phyloP scores from a whole-genome alignment of 2,329 filamentous ascomycete genomes.

The Diaporthe sp. region DNA sequence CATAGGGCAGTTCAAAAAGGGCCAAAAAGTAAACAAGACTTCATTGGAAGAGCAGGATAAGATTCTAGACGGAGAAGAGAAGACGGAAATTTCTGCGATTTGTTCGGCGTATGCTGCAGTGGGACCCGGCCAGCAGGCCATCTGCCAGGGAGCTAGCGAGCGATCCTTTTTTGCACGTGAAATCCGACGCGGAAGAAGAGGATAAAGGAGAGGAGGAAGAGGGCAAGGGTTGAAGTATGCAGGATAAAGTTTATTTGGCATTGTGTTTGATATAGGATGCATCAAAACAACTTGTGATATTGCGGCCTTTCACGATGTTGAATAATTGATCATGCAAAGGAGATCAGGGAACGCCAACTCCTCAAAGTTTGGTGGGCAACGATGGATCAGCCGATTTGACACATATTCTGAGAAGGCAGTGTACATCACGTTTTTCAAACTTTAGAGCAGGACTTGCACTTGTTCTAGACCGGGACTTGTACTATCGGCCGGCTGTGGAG shows the following conservation, averaged over 20 bases:
- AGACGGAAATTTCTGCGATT: background rate
- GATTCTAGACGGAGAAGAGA: background rate
- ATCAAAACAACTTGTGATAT: background rate
- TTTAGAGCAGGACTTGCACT: too few species aligned
- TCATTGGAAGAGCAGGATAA: background rate
- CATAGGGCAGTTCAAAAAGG: background rate
- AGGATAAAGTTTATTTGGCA: background rate
- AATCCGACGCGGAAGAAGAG: too few species aligned
- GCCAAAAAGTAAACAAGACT: background rate
- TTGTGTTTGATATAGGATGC: background rate
- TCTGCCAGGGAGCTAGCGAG: background rate
- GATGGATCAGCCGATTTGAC: too few species aligned
- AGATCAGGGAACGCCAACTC: too few species aligned
- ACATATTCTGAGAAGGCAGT: too few species aligned
- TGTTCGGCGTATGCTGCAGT: conserved; percentile 2
- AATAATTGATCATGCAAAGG: too few species aligned
- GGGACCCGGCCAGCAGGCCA: background rate
- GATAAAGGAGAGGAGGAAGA: background rate
- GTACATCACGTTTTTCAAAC: too few species aligned
- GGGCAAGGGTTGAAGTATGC: background rate
- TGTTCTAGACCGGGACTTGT: too few species aligned
- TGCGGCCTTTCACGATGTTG: background rate
- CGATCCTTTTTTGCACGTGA: background rate
- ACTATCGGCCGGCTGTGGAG: too few species aligned
- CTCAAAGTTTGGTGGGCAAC: too few species aligned